Percentiles rank a stretch among this genome's conserved stretches.
phyloP scores from a whole-genome alignment of 2,329 filamentous ascomycete species.

The Diaporthe humulicola region DNA sequence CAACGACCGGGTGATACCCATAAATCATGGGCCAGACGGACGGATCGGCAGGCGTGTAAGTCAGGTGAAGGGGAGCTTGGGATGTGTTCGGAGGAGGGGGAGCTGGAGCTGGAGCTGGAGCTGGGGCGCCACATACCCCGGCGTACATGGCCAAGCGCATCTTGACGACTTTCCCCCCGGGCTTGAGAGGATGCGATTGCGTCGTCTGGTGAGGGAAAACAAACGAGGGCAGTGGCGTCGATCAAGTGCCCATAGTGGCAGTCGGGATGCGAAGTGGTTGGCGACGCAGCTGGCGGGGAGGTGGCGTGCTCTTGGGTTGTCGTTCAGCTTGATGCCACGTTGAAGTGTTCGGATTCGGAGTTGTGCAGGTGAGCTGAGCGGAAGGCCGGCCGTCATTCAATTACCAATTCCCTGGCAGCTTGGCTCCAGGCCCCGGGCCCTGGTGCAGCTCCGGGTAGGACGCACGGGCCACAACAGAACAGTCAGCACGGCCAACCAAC shows the following conservation, averaged over 20 bases:
- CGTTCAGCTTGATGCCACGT: constrained; percentile 44
- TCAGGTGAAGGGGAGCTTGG: neutral
- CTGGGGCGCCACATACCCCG: constrained; percentile 61
- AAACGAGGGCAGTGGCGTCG: constrained; percentile 20
- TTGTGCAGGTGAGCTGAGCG: constrained; percentile 8
- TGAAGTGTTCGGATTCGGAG: constrained; percentile 34
- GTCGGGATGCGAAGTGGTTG: constrained; percentile 8
- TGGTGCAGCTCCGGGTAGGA: neutral
- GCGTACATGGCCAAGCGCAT: constrained; percentile 74
- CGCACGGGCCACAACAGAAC: neutral
- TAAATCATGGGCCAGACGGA: neutral
- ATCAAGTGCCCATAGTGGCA: constrained; percentile 40
- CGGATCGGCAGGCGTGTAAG: neutral
- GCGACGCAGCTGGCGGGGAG: constrained; percentile 15
- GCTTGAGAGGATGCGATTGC: neutral
- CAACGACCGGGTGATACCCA: constrained; percentile 5
- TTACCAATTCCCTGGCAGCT: constrained; percentile 15
- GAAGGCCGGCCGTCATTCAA: constrained; percentile 34
- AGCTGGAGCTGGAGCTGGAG: constrained; percentile 15
- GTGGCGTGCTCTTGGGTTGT: constrained; percentile 35
- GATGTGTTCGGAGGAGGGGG: neutral
- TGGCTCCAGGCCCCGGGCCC: neutral
- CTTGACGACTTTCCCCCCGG: constrained; percentile 47
- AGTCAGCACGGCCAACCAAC: neutral
- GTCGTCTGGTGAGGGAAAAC: constrained; percentile 4